A percentile compares a stretch with the other conserved stretches of the same genome.
Conservation (phyloP, 768 basidiomycete genomes). For the Phylloporus sp. region DNA sequence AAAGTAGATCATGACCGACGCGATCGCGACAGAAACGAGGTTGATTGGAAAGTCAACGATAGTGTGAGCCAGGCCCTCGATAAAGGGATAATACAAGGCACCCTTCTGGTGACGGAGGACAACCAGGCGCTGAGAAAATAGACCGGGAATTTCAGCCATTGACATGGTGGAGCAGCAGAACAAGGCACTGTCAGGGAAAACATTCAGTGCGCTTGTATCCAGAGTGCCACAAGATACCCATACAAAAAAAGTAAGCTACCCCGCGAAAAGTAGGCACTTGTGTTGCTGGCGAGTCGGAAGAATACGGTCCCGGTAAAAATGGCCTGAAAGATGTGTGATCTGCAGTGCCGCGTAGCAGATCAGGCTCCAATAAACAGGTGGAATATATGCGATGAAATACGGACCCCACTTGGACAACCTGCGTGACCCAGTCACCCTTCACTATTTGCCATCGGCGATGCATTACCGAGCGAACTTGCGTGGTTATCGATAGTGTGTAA, state of each 20-base stretch:
- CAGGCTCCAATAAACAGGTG: conserved; percentile 1
- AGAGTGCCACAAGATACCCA: conserved; percentile 14
- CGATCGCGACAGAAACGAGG: conserved; percentile 14
- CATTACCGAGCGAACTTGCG: conserved; percentile 43
- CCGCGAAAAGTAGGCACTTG: conserved; percentile 43
- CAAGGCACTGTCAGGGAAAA: conserved; percentile 33
- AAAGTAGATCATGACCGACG: conserved; percentile 15
- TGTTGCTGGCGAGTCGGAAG: conserved; percentile 34
- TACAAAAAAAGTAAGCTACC: conserved; percentile 77
- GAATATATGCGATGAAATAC: conserved; percentile 13
- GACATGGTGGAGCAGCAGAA: conserved; percentile 50
- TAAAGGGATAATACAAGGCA: conserved; percentile 47
- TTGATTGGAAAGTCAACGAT: conserved; percentile 44
- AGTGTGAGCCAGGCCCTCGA: conserved; percentile 40
- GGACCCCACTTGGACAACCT: conserved; percentile 34
- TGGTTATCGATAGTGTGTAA: conserved; percentile 41
- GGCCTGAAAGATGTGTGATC: conserved; percentile 29
- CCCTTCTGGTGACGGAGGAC: conserved; percentile 39
- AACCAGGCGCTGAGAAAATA: conserved; percentile 41
- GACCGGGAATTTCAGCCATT: conserved; percentile 49
- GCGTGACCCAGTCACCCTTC: conserved; percentile 35
- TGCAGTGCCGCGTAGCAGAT: conserved; percentile 17
- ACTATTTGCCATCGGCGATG: conserved; percentile 42
- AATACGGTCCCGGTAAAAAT: conserved; percentile 36
- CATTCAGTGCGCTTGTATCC: background rate